These are phyloP conservation scores for Hypoxylon sp. DNA, from an alignment of 2,329 filamentous ascomycete species.

Conservation along the genomic window DNA sequence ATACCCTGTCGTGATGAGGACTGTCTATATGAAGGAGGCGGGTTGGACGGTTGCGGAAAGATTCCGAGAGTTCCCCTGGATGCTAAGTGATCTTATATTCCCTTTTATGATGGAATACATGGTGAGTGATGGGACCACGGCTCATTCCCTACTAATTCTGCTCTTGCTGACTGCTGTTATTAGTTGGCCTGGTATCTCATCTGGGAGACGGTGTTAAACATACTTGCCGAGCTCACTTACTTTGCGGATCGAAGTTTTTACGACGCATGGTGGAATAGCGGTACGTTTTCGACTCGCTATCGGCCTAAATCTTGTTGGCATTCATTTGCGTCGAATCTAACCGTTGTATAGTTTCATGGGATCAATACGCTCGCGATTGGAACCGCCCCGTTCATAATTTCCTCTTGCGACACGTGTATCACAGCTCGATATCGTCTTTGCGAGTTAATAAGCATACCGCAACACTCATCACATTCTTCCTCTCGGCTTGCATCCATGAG, in stretches of 20 bases:
- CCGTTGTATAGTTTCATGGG: conserved; percentile 68
- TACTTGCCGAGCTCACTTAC: conserved; percentile 80
- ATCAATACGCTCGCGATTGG: conserved; percentile 86
- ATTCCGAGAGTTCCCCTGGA: conserved; percentile 78
- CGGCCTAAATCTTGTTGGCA: not conserved
- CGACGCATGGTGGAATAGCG: conserved; percentile 74
- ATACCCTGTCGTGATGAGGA: conserved; percentile 79
- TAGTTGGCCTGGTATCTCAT: conserved; percentile 83
- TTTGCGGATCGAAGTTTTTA: conserved; percentile 85
- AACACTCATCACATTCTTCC: conserved; percentile 81
- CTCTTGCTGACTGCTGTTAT: conserved; percentile 15
- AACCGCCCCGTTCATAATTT: conserved; percentile 85
- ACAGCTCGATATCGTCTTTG: conserved; percentile 81
- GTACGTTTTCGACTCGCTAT: conserved; percentile 51
- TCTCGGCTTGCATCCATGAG: conserved; percentile 80
- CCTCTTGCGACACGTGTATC: conserved; percentile 83
- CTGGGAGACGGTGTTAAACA: conserved; percentile 82
- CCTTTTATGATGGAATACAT: conserved; percentile 85
- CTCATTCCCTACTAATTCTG: not conserved
- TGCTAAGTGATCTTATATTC: conserved; percentile 81
- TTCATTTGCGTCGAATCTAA: not conserved
- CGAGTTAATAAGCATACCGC: conserved; percentile 78
- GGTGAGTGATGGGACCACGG: conserved; percentile 49
- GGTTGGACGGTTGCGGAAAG: conserved; percentile 73
- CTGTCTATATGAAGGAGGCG: conserved; percentile 76